Percentiles rank a stretch among this genome's conserved stretches.
phyloP scores from a whole-genome alignment of 1,139 yeast genomes.

The Saccharomyces hybrid region DNA sequence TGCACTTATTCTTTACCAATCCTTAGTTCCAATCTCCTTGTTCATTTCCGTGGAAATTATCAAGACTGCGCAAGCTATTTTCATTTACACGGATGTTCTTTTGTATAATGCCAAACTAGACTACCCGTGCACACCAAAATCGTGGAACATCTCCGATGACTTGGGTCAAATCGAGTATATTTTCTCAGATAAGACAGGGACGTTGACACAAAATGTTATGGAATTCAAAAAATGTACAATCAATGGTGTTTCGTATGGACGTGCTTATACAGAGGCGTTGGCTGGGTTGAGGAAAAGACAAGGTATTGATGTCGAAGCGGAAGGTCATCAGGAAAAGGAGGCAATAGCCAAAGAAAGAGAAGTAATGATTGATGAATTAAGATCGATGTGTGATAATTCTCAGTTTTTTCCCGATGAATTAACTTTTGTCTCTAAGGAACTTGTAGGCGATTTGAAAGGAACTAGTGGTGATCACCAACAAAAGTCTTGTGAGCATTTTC shows the following conservation, averaged over 20 bases:
- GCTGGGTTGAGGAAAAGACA: constrained; percentile 86
- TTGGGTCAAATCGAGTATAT: constrained; percentile 94
- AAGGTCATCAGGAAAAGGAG: constrained; percentile 51
- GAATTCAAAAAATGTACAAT: constrained; percentile 91
- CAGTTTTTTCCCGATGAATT: constrained; percentile 56
- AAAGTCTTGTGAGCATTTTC: constrained; percentile 61
- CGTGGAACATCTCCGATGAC: constrained; percentile 97
- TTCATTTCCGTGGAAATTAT: constrained; percentile 93
- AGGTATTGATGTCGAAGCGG: constrained; percentile 71
- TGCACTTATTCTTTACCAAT: constrained; percentile 79
- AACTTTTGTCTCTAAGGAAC: constrained; percentile 76
- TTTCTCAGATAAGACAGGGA: constrained; percentile 95
- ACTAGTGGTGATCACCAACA: constrained; percentile 49
- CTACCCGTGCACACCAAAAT: constrained; percentile 91
- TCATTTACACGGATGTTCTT: constrained; percentile 78
- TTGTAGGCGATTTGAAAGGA: constrained; percentile 46
- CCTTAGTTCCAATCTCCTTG: constrained; percentile 89
- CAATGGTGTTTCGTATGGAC: constrained; percentile 76
- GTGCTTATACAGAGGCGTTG: constrained; percentile 92
- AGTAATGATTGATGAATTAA: constrained; percentile 54
- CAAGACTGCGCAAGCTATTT: constrained; percentile 88
- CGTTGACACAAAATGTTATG: constrained; percentile 94
- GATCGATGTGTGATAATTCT: constrained; percentile 38
- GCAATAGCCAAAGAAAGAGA: constrained; percentile 56
- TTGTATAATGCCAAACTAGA: constrained; percentile 83